These are phyloP conservation scores for Nyctanthes arbortristis DNA, from an alignment of 257 asterid genomes.

Conservation along the genomic window DNA sequence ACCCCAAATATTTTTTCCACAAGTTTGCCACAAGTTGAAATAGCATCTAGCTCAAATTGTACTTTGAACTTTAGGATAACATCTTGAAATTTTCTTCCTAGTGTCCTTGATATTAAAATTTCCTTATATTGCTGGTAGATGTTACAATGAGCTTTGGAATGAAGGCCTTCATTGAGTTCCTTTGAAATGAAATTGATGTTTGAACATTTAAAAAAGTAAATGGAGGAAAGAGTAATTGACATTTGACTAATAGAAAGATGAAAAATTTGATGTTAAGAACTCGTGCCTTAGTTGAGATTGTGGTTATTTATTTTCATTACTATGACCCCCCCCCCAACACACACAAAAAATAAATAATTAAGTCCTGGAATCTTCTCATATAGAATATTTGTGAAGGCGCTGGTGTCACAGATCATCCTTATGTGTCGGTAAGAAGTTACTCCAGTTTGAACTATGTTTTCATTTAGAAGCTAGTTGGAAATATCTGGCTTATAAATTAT, in stretches of 20 bases:
- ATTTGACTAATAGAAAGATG: not conserved
- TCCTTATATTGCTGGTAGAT: not conserved
- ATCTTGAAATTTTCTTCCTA: not conserved
- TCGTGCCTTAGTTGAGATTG: not conserved
- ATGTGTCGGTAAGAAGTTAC: not conserved
- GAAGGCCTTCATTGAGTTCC: not conserved
- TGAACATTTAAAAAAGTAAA: not conserved
- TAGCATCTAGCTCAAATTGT: constrained; percentile 3
- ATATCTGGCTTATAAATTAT: not conserved
- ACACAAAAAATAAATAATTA: too few species aligned
- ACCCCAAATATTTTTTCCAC: constrained; percentile 4
- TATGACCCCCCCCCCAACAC: too few species aligned
- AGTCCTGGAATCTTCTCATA: not conserved
- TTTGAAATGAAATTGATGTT: not conserved
- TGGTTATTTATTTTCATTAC: constrained; percentile 1
- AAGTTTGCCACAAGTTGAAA: constrained; percentile 11
- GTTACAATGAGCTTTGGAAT: not conserved
- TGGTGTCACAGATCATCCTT: not conserved
- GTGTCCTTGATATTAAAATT: not conserved
- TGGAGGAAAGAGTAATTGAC: not conserved
- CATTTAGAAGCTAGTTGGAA: not conserved
- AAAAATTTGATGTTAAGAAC: not conserved
- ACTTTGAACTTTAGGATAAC: not conserved
- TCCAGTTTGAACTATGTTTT: not conserved
- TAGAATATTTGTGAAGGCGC: not conserved